phyloP scores from a whole-genome alignment of 192 early-diverging fungal species.

The Podochytrium sp. region DNA sequence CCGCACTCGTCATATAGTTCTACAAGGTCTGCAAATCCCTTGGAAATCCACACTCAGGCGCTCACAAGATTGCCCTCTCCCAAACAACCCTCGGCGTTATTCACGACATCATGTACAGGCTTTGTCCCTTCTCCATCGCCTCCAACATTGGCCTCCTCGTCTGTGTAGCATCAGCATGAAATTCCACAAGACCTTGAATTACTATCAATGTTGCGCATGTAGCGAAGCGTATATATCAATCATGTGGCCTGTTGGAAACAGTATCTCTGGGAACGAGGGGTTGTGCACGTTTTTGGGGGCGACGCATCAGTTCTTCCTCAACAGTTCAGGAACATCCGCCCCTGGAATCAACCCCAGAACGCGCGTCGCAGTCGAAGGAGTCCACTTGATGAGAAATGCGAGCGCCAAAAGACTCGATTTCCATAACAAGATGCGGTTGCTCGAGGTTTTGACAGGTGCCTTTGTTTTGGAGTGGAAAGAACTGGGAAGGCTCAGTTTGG shows the following conservation, averaged over 20 bases:
- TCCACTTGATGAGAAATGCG: conserved; percentile 3
- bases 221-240: not conserved
- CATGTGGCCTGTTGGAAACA: not conserved
- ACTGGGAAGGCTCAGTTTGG: too few species aligned
- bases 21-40: too few species aligned
- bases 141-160: not conserved
- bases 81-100: too few species aligned
- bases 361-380: not conserved
- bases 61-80: too few species aligned
- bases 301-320: not conserved
- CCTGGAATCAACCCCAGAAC: not conserved
- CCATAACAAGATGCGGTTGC: not conserved
- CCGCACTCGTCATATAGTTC: too few species aligned
- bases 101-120: too few species aligned
- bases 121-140: not conserved
- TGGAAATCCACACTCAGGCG: too few species aligned
- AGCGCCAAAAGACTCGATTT: not conserved
- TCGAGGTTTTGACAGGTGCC: too few species aligned
- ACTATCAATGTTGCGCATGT: not conserved
- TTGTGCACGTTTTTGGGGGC: not conserved
- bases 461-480: not conserved
- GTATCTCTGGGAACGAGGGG: not conserved
- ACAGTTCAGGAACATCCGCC: not conserved
- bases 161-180: not conserved
- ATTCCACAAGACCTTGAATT: not conserved